A percentile compares a stretch with the other conserved stretches of the same genome.
These are phyloP conservation scores for Syzygium jambos DNA, from an alignment of 345 rosid species.

Conservation along the genomic window DNA sequence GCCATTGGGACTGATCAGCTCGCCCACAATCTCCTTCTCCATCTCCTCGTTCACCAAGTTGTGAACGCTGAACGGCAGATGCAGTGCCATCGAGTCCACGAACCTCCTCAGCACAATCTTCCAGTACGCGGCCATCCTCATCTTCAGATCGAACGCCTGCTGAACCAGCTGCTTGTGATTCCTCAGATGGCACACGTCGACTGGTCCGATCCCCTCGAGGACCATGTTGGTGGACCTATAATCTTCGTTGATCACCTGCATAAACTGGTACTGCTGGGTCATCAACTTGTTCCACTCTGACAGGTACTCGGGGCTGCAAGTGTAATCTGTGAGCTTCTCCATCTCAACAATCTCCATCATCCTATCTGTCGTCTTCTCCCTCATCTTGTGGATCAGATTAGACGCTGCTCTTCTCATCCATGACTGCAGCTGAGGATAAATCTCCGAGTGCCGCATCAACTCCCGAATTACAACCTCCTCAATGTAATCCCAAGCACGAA, in stretches of 20 bases:
- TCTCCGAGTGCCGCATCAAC: slow-evolving; percentile 1
- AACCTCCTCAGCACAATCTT: slow-evolving; percentile 17
- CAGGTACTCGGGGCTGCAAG: slow-evolving; percentile 18
- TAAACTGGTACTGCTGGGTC: not conserved
- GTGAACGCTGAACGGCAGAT: slow-evolving; percentile 1
- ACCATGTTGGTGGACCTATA: rapidly evolving
- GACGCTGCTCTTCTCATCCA: slow-evolving; percentile 8
- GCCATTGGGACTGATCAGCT: slow-evolving; percentile 4
- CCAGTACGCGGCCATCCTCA: slow-evolving; percentile 25
- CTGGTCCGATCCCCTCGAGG: slow-evolving; percentile 7
- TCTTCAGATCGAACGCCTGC: slow-evolving; percentile 18
- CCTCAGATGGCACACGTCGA: not conserved
- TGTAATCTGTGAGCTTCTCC: slow-evolving; percentile 28
- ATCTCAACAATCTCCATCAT: slow-evolving; percentile 19
- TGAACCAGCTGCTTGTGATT: not conserved
- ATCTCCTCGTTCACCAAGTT: slow-evolving; percentile 11
- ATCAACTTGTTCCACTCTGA: slow-evolving; percentile 12
- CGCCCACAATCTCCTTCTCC: slow-evolving; percentile 4
- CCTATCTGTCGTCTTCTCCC: slow-evolving; percentile 12
- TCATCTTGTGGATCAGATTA: slow-evolving; percentile 11
- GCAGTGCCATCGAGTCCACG: slow-evolving; percentile 15
- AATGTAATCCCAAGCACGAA: slow-evolving; percentile 12
- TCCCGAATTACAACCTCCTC: slow-evolving; percentile 7
- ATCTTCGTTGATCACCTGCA: not conserved
- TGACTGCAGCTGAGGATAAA: slow-evolving; percentile 11